These are phyloP conservation scores for Penicillium palitans DNA, from an alignment of 2,329 filamentous ascomycete species.

Conservation along the genomic window DNA sequence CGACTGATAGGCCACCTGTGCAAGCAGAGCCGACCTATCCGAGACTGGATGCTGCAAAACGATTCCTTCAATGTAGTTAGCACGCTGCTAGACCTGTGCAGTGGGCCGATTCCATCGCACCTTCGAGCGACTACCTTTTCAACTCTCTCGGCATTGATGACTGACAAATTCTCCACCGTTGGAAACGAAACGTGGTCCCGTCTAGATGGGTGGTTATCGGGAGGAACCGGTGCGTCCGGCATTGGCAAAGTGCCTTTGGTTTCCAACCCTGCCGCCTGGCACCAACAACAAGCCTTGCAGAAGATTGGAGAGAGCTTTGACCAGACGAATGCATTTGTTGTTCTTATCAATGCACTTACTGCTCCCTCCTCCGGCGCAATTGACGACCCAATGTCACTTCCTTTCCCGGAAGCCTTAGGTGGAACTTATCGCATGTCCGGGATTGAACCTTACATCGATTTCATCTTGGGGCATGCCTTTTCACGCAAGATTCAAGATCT, in stretches of 20 bases:
- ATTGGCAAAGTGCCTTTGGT: slow-evolving; percentile 50
- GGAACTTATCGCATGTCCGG: slow-evolving; percentile 76
- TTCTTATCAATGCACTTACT: slow-evolving; percentile 71
- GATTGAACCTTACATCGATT: slow-evolving; percentile 91
- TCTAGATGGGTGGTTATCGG: slow-evolving; percentile 77
- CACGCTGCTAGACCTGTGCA: slow-evolving; percentile 75
- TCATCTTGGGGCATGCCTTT: slow-evolving; percentile 77
- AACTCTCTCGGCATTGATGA: slow-evolving; percentile 72
- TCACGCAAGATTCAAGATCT: slow-evolving; percentile 65
- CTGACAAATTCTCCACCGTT: slow-evolving; percentile 67
- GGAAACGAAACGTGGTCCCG: slow-evolving; percentile 75
- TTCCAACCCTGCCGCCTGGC: slow-evolving; percentile 43
- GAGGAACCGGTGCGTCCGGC: slow-evolving; percentile 44
- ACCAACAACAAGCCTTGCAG: slow-evolving; percentile 65
- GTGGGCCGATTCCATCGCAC: slow-evolving; percentile 71
- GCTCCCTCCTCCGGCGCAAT: slow-evolving; percentile 52
- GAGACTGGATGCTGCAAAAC: slow-evolving; percentile 70
- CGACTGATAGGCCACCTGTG: slow-evolving; percentile 82
- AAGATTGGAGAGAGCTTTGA: slow-evolving; percentile 78
- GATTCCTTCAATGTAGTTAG: slow-evolving; percentile 69
- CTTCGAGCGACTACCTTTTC: slow-evolving; percentile 82
- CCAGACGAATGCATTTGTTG: slow-evolving; percentile 80
- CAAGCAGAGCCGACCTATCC: slow-evolving; percentile 68
- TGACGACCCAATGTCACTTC: slow-evolving; percentile 70
- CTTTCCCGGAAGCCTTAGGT: slow-evolving; percentile 85